Evolutionary conservation across 2,329 filamentous ascomycete species (phyloP).

Genomic region (Neurospora crassa): DNA sequence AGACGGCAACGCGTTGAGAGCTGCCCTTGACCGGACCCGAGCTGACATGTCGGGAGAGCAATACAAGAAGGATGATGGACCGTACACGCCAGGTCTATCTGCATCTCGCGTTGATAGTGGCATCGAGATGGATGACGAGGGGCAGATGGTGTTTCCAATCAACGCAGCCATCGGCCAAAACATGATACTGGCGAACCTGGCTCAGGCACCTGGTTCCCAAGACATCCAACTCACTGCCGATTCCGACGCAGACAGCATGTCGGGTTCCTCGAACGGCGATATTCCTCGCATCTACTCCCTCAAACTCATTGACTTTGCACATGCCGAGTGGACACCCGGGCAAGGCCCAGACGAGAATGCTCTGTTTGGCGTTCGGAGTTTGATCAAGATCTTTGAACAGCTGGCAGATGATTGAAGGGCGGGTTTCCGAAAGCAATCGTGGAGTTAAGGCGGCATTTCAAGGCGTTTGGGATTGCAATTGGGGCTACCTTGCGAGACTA

Average conservation of each 20-base stretch:
- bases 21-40: conserved; percentile 46
- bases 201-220: conserved; percentile 2
- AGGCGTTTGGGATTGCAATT: conserved; percentile 4
- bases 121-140: conserved; percentile 38
- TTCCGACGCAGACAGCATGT: background rate
- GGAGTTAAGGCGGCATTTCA: background rate
- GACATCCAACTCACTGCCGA: background rate
- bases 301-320: conserved; percentile 94
- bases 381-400: conserved; percentile 61
- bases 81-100: conserved; percentile 22
- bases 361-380: conserved; percentile 62
- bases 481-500: background rate
- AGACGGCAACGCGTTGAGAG: conserved; percentile 44
- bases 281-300: conserved; percentile 63
- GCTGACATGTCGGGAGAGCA: conserved; percentile 42
- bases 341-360: conserved; percentile 79
- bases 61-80: conserved; percentile 17
- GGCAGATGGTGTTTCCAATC: conserved; percentile 21
- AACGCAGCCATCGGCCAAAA: background rate
- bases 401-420: conserved; percentile 30
- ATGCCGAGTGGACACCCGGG: conserved; percentile 75
- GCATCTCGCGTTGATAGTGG: conserved; percentile 45
- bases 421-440: background rate
- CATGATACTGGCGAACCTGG: background rate
- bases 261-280: conserved; percentile 9